Base-by-base conservation (phyloP, 2,329 filamentous ascomycete genomes). In the Chrysoporthe austroafricana region DNA sequence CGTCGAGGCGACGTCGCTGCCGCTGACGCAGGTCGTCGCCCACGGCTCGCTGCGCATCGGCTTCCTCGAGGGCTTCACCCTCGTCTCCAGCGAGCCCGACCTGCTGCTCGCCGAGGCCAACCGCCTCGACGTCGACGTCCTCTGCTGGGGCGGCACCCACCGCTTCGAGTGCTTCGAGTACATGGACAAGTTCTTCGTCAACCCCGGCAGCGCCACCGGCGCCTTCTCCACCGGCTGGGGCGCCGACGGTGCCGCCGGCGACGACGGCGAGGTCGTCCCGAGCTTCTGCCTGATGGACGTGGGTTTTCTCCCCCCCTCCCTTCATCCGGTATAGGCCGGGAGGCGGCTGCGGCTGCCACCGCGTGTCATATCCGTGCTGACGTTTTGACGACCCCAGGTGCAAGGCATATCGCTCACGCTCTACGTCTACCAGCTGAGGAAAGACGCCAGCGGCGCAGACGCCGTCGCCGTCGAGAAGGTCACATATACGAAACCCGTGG, bases 281-380 rank as follows among this genome's bases (percentile, higher is more conserved):
- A 97, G 94, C 77, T 97, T 98, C 80, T 97, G 96, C 76, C 81
- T 98, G 78, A 97, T 98, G 95, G 95, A 98, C 86, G 94, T 97
- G 79, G 83, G 93, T 90, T 65, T 9, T n/a, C 21, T 66, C 36
- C 52, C 21, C 58, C 46, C 6, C 61, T 8, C 36, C n/a, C n/a
- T 5, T 14, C 14, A 14, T 34, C 42, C 26, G 48, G 21, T 36
- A 4, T 34, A 16, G 56, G 16, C 56, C 34, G 5, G 34, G 56
- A 21, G 34, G 6, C 56, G 16, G 4, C 6, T 8, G 26, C 26
- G 26, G 26, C 26, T 39, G 2, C 32, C 14, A 16, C 34, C 32
- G 9, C 18, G 18, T 42, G 9, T 21, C 7, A n/a, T 52, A 32
- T 34, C 43, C 16, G 16, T 52, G 50, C 59, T 62, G 52, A 68